Percentiles rank a stretch among this genome's conserved stretches.
Conservation (phyloP, 169 alveolate species). For the Perkinsus chesapeaki region DNA sequence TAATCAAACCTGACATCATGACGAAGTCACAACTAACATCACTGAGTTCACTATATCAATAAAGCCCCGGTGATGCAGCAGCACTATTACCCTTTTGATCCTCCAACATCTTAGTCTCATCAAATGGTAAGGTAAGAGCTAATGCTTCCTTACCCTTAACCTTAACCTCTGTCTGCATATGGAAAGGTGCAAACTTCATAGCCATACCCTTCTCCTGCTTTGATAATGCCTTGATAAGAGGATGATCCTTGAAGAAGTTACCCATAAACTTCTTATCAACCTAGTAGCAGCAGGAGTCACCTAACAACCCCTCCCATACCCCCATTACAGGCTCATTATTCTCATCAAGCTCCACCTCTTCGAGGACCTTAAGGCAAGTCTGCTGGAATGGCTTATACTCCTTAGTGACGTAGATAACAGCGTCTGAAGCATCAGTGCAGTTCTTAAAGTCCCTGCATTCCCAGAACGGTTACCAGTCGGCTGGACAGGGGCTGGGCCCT, state of each 20-base stretch:
- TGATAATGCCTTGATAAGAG: conserved; percentile 40
- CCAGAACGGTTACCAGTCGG: background rate
- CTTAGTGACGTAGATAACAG: background rate
- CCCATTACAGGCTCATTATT: conserved; percentile 27
- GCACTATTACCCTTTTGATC: background rate
- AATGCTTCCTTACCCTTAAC: conserved; percentile 49
- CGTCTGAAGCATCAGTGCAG: background rate
- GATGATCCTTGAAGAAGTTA: conserved; percentile 28
- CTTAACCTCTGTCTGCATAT: conserved; percentile 59
- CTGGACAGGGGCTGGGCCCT: background rate
- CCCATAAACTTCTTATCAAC: conserved; percentile 33
- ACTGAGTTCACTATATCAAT: background rate
- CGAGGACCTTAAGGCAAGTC: background rate
- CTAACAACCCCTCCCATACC: conserved; percentile 22
- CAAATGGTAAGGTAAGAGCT: conserved; percentile 50
- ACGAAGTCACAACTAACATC: background rate
- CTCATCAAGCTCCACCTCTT: conserved; percentile 22
- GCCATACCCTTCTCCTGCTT: conserved; percentile 59
- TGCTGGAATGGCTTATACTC: background rate
- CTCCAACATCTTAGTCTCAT: conserved; percentile 42
- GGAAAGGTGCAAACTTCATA: conserved; percentile 71
- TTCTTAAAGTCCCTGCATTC: background rate
- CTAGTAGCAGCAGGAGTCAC: conserved; percentile 34
- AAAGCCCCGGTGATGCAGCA: background rate
- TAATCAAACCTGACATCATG: background rate